phyloP scores from a whole-genome alignment of 1,139 yeast species.

The Schwanniomyces etchellsii region DNA sequence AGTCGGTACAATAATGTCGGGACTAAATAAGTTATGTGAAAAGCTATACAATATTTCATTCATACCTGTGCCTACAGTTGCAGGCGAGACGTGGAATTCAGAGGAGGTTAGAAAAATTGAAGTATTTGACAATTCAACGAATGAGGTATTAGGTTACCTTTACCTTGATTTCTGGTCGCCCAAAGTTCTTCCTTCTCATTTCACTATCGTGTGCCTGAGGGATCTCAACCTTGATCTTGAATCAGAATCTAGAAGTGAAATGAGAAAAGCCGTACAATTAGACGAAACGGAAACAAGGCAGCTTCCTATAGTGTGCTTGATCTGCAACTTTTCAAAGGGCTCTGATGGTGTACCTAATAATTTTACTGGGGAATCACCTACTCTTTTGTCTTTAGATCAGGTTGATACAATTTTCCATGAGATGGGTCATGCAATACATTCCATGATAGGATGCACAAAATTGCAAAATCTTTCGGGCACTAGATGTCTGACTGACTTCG shows the following conservation, averaged over 20 bases:
- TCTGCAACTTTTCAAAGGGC: constrained; percentile 70
- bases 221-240: constrained; percentile 26
- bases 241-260: constrained; percentile 19
- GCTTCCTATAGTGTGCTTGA: constrained; percentile 82
- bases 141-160: constrained; percentile 31
- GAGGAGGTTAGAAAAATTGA: constrained; percentile 79
- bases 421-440: constrained; percentile 99
- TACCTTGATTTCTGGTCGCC: constrained; percentile 44
- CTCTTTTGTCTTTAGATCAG: constrained; percentile 64
- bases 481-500: constrained; percentile 93
- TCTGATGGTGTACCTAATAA: constrained; percentile 5
- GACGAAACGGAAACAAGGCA: constrained; percentile 55
- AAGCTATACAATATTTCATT: constrained; percentile 72
- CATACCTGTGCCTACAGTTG: constrained; percentile 54
- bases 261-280: constrained; percentile 46
- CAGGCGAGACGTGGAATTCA: constrained; percentile 83
- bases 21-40: constrained; percentile 67
- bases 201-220: constrained; percentile 93
- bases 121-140: constrained; percentile 38
- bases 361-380: constrained; percentile 15
- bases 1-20: constrained; percentile 81
- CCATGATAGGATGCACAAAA: constrained; percentile 89
- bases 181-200: constrained; percentile 76
- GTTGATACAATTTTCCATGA: constrained; percentile 95
- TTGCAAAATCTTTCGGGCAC: constrained; percentile 93